These are phyloP conservation scores for Fomitopsis palustris DNA, from an alignment of 1,284 basidiomycete genomes.

Conservation along the genomic window DNA sequence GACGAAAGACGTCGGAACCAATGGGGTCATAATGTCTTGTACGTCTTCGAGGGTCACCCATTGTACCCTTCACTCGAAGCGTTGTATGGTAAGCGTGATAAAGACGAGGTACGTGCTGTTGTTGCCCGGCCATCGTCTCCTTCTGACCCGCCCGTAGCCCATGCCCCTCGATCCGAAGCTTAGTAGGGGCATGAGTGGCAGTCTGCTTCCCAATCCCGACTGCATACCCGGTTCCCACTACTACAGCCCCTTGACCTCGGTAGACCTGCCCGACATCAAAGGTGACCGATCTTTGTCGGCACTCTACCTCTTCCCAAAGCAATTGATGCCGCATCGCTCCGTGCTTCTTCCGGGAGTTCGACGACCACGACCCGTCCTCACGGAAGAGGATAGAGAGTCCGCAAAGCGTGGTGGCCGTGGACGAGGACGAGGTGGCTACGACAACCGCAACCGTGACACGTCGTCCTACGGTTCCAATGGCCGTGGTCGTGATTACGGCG, in stretches of 20 bases:
- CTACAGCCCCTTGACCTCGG: constrained; percentile 64
- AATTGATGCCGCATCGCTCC: constrained; percentile 83
- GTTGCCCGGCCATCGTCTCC: background rate
- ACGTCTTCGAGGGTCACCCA: constrained; percentile 82
- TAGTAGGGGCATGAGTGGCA: constrained; percentile 81
- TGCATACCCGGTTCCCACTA: constrained; percentile 93
- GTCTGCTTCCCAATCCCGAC: constrained; percentile 78
- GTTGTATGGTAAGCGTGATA: constrained; percentile 88
- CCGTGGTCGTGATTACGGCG: constrained; percentile 15
- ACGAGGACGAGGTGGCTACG: constrained; percentile 28
- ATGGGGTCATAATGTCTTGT: constrained; percentile 84
- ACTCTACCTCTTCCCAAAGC: constrained; percentile 87
- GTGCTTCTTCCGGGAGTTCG: constrained; percentile 77
- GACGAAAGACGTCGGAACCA: constrained; percentile 84
- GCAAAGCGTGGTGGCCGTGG: constrained; percentile 44
- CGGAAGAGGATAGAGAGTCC: constrained; percentile 71
- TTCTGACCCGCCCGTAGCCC: constrained; percentile 41
- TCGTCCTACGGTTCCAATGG: constrained; percentile 10
- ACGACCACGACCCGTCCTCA: constrained; percentile 61
- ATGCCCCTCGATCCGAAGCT: constrained; percentile 64
- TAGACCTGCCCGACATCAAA: constrained; percentile 73
- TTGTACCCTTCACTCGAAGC: constrained; percentile 86
- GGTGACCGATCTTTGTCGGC: constrained; percentile 88
- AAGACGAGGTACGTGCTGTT: constrained; percentile 59
- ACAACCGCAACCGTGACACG: constrained; percentile 13